Base-by-base conservation (phyloP, 1,139 yeast genomes). In the Pichia sp. region DNA sequence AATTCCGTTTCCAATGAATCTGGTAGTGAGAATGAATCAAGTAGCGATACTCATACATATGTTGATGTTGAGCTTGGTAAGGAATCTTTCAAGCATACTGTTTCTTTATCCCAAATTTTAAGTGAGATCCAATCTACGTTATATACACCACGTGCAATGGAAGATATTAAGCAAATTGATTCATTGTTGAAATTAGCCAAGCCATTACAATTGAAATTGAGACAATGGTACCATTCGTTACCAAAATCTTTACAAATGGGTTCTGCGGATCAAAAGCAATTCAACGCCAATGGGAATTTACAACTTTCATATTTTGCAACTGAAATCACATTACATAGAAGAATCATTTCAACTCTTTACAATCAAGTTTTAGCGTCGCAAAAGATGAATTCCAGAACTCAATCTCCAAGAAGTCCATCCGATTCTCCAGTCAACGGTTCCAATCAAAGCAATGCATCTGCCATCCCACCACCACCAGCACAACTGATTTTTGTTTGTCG, bases 301-400 rank as follows among this genome's bases (percentile, higher is more conserved):
- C 95, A 89, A 51, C 67, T 90, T 45, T 87, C 95, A 1, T 89
- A 90, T 66, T 86, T 89, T 69, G 93, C 95, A 0, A 82, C 95
- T 0, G 96, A 90, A 61, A 78, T 89, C 38, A 85, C 94, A 0
- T 69, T 90, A 36, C 96, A 90, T 64, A 70, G 96, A 40, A 82
- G 85, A 57, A 89, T 90, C 42, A 81, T 89, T 37, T 73, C 87
- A 6, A 70, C 81, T 1, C 69, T 83, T 34, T 34, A 50, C 37
- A 44, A 42, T 18, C 55, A 52, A 38, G 10, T 12, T 17, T 18
- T 34, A 21, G 8, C 9, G 3, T 32, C 38, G 6, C 35, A 37
- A 32, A n/a, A n/a, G 3, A 18, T 19, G 14, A 8, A 19, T 15
- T 27, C 37, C 3, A 39, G 34, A 9, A 15, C 22, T 10, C 24